Evolutionary conservation across 257 asterid species (phyloP), one percentile per base, ranked within the genome.

Genomic region (Prunella vulgaris): DNA sequence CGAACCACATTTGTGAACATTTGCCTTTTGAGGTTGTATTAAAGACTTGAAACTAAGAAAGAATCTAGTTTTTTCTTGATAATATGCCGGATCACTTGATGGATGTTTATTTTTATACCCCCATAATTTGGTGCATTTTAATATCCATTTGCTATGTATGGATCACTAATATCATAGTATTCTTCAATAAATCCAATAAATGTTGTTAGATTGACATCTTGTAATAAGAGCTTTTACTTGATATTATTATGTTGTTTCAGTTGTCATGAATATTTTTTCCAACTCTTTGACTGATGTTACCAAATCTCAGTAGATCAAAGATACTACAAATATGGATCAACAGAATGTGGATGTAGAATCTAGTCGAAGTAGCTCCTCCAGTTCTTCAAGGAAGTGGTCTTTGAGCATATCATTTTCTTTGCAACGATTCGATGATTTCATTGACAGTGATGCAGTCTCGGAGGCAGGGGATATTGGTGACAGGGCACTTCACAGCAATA

Each of bases 401-500:
- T 76, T 81, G 12, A 71, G 77, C 44, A 68, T 59, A 53, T 75
- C 85, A 13, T 70, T 76, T 57, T 64, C 70, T 63, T 59, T 73
- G 24, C 75, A n/a, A 18, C 83, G 74, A 4, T 18, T 64, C 18
- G 86, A 88, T 28, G 88, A 74, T 65, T 79, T 68, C 7, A 13
- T 4, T 18, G 96, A 86, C 66, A 80, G 70, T 13, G 93, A 85
- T 53, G 72, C 84, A 2, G 95, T 85, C 15, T 93, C 99, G 0
- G 97, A 88, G 79, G 92, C 93, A 5, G 97, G 99, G 52, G 97
- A 93, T 83, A 90, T 90, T n/a, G 97, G 99, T 22, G 96, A 88
- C 30, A 65, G 97, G 33, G 92, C 89, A 2, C 85, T 90, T 71
- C 81, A 77, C 46, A 79, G 95, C 80, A 80, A 64, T 14, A 84